Evolutionary conservation across 2,329 filamentous ascomycete genomes (phyloP).

Genomic region (Chaetomium strumarium): DNA sequence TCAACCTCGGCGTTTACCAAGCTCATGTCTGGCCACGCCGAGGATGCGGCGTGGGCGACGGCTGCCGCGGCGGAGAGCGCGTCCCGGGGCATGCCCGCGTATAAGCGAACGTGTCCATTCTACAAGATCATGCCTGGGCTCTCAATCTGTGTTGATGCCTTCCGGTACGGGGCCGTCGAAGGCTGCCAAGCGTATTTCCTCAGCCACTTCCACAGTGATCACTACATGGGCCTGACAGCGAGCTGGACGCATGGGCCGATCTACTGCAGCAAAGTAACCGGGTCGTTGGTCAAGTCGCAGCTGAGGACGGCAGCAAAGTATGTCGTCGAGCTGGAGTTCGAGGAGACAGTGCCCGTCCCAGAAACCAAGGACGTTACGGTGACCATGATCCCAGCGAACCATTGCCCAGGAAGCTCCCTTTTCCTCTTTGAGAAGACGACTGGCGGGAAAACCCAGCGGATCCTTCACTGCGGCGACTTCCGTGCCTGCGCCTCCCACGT

Average conservation of each 20-base stretch:
- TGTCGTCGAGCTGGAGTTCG: constrained; percentile 80
- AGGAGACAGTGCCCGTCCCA: constrained; percentile 70
- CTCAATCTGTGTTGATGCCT: constrained; percentile 90
- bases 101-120: constrained; percentile 88
- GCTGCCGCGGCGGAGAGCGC: constrained; percentile 75
- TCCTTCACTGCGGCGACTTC: constrained; percentile 95
- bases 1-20: constrained; percentile 76
- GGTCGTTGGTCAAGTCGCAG: constrained; percentile 80
- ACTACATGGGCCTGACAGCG: constrained; percentile 85
- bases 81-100: constrained; percentile 77
- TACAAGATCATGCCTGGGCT: constrained; percentile 97
- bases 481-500: constrained; percentile 82
- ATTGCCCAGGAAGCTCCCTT: constrained; percentile 90
- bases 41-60: constrained; percentile 82
- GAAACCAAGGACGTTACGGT: constrained; percentile 77
- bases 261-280: constrained; percentile 91
- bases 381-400: constrained; percentile 94
- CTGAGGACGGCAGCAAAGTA: constrained; percentile 80
- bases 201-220: constrained; percentile 96
- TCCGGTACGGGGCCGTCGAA: constrained; percentile 88
- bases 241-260: constrained; percentile 92
- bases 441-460: constrained; percentile 62
- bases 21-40: constrained; percentile 86
- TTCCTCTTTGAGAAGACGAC: constrained; percentile 83
- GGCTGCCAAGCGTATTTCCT: constrained; percentile 93